Evolutionary conservation across 441 rosid genomes (phyloP), one percentile per base, ranked within the genome.

Genomic region (Capsella rubella): DNA sequence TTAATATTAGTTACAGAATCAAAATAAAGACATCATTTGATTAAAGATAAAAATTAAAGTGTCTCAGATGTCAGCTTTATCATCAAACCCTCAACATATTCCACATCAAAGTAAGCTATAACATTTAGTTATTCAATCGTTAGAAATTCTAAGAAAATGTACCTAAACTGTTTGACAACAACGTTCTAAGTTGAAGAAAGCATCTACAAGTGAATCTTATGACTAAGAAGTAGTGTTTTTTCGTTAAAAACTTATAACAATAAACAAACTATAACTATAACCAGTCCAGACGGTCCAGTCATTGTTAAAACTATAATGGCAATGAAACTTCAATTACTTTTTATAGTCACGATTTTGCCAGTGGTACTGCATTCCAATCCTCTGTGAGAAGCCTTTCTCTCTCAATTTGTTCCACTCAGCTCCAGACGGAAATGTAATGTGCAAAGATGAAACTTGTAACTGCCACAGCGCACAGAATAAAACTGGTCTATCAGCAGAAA

Each of bases 291-390:
- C 10, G 18, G 4, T 28, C 10, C 8, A 29, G 2, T 43, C 7
- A 43, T 14, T 32, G 12, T n/a, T 18, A 61, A 45, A 14, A 8
- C 16, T 8, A 51, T 4, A 28, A 1, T 5, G 34, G 21, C 16
- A 72, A 4, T 6, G 4, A 52, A 37, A 67, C 34, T 76, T 57
- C 52, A 82, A 84, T 78, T 60, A 92, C 99, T 70, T 82, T 75
- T 88, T 87, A 69, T 95, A 95, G 79, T 87, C 90, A 70, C 83
- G 93, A 69, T 95, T 95, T 64, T 76, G 82, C 99, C 99, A 95
- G 76, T 95, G 99, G 29, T 95, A 95, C 78, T 95, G 99, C 99
- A 95, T 90, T 58, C 97, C 97, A 53, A 85, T 84, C 81, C 97
- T 88, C 82, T 84, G 96, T 10, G 87, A 73, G 75, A 95, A 95